Evolutionary conservation across 2,329 filamentous ascomycete genomes (phyloP).

Genomic region (Alternaria alternata): DNA sequence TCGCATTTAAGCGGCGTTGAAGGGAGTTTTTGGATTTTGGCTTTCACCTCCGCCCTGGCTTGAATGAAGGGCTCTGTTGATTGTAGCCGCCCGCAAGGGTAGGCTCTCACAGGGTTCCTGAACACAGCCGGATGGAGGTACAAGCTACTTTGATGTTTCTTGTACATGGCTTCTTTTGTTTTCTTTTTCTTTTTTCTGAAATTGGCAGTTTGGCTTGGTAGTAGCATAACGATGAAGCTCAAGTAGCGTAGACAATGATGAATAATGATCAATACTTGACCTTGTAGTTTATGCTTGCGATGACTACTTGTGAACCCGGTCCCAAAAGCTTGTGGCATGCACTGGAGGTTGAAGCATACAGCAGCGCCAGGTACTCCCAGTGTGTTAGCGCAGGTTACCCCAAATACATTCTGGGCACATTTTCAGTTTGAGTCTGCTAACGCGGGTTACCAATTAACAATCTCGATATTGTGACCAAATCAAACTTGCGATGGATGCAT

Average conservation of each 20-base stretch:
- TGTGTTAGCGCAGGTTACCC: no score
- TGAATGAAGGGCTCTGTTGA: slow-evolving; percentile 19
- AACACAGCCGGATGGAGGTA: slow-evolving; percentile 21
- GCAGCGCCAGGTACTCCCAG: no score
- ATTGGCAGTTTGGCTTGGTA: background rate
- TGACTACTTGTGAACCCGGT: no score
- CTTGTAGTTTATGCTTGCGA: background rate
- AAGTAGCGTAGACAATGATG: slow-evolving; percentile 6
- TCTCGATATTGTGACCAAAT: background rate
- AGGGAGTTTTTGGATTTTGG: background rate
- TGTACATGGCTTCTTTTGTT: background rate
- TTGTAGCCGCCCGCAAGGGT: slow-evolving; percentile 26
- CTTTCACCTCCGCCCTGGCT: slow-evolving; percentile 15
- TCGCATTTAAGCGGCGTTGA: slow-evolving; percentile 19
- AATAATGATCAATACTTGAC: slow-evolving; percentile 2
- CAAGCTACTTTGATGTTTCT: background rate
- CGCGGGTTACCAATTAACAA: no score
- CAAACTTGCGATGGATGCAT: background rate
- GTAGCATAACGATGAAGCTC: slow-evolving; percentile 1
- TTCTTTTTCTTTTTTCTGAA: no score
- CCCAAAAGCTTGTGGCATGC: no score
- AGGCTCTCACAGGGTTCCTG: slow-evolving; percentile 22
- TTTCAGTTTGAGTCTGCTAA: no score
- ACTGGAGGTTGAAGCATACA: background rate
- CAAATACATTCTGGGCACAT: no score